Evolutionary conservation across 495 filamentous ascomycete species (phyloP).

Genomic region (Chlorociboria aeruginascens): DNA sequence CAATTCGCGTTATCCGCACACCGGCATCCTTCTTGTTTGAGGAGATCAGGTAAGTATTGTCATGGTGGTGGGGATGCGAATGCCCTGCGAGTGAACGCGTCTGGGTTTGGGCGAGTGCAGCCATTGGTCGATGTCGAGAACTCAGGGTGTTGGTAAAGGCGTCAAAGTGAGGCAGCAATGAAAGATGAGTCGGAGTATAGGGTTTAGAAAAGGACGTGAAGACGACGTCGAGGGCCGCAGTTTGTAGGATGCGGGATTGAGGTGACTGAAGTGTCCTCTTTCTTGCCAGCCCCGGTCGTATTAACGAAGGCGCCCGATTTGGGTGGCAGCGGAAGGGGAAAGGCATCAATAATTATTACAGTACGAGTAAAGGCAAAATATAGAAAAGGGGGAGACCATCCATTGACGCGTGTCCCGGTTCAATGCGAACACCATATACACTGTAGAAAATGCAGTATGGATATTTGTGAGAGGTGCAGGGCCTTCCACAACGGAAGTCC

Average conservation of each 20-base stretch:
- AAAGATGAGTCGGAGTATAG: neutral
- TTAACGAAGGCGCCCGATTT: too few relatives aligned
- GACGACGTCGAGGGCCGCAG: constrained; percentile 5
- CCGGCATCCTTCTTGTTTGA: constrained; percentile 85
- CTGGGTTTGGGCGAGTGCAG: constrained; percentile 32
- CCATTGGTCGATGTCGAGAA: constrained; percentile 16
- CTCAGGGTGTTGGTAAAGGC: constrained; percentile 9
- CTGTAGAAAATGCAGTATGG: too few relatives aligned
- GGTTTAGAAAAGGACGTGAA: constrained; percentile 1
- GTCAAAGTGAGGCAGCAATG: constrained; percentile 8
- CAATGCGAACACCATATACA: too few relatives aligned
- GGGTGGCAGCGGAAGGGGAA: too few relatives aligned
- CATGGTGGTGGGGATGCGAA: constrained; percentile 66
- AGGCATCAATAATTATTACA: too few relatives aligned
- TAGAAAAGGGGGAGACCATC: too few relatives aligned
- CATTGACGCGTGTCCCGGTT: too few relatives aligned
- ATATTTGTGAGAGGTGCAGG: too few relatives aligned
- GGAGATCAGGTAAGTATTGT: constrained; percentile 82
- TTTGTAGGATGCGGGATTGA: constrained; percentile 17
- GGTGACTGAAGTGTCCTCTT: constrained; percentile 1
- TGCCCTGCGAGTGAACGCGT: constrained; percentile 30
- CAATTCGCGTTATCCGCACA: constrained; percentile 88
- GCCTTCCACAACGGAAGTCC: too few relatives aligned
- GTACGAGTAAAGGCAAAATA: too few relatives aligned
- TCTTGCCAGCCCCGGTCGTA: neutral